A percentile compares a stretch with the other conserved stretches of the same genome.
Conservation (phyloP, 176 grass and related monocot species). For the bread wheat (Triticum aestivum) region DNA sequence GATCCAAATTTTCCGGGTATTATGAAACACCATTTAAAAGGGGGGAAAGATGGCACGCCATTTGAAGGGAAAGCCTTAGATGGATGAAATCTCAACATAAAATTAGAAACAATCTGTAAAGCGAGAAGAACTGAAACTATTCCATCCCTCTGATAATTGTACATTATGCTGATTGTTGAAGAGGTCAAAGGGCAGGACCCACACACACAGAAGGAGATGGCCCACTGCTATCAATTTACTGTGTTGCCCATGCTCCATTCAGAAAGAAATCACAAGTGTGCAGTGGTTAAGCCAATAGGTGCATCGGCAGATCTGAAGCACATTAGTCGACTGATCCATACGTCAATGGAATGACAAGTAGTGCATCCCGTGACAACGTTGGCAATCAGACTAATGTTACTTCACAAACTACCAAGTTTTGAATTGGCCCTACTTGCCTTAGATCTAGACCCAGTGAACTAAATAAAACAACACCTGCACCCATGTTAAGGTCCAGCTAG, state of each 20-base stretch:
- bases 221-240: constrained; percentile 4
- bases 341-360: constrained; percentile 5
- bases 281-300: neutral
- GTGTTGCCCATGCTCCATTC: neutral
- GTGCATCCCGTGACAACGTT: constrained; percentile 7
- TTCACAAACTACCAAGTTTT: constrained; percentile 27
- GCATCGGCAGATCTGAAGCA: constrained; percentile 14
- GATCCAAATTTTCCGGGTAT: neutral
- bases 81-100: neutral
- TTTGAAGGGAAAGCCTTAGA: constrained; percentile 1
- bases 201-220: neutral
- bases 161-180: constrained; percentile 1
- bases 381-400: constrained; percentile 36
- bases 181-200: neutral
- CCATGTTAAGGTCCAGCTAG: constrained; percentile 46
- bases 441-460: constrained; percentile 42
- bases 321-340: constrained; percentile 16
- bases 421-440: constrained; percentile 17
- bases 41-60: neutral
- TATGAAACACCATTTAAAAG: neutral
- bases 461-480: constrained; percentile 50
- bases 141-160: neutral
- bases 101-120: neutral
- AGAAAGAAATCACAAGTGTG: constrained; percentile 13
- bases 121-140: neutral